Percentiles rank a stretch among this genome's conserved stretches.
These are phyloP conservation scores for Sphaerobolus stellatus DNA, from an alignment of 1,284 basidiomycete species.

Conservation along the genomic window DNA sequence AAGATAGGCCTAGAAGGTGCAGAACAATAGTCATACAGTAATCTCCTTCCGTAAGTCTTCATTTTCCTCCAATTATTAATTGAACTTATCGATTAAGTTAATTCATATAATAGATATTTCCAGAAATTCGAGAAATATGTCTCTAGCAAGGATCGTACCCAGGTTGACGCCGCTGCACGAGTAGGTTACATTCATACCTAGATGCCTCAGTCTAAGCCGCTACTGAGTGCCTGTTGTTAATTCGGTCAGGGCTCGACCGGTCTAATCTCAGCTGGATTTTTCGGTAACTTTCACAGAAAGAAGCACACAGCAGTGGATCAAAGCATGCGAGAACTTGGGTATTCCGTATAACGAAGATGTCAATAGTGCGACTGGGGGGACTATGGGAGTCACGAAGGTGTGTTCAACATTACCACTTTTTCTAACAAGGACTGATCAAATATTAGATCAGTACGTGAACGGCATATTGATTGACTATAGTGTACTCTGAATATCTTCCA, in stretches of 20 bases:
- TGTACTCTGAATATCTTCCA: neutral
- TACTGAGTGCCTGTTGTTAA: neutral
- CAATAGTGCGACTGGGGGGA: conserved; percentile 15
- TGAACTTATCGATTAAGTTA: conserved; percentile 3
- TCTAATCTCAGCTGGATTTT: conserved; percentile 14
- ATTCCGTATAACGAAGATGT: conserved; percentile 17
- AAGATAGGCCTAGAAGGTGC: conserved; percentile 49
- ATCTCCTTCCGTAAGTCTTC: conserved; percentile 44
- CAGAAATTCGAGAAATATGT: conserved; percentile 20
- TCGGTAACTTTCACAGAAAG: conserved; percentile 11
- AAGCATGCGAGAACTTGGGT: conserved; percentile 17
- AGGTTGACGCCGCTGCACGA: conserved; percentile 11
- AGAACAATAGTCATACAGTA: conserved; percentile 59
- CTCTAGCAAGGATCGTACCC: conserved; percentile 12
- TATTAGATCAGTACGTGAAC: conserved; percentile 17
- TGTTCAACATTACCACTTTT: neutral
- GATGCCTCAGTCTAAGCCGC: neutral
- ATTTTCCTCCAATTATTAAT: neutral
- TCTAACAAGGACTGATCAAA: neutral
- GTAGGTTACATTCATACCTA: conserved; percentile 1
- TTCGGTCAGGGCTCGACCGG: conserved; percentile 2
- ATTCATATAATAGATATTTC: conserved; percentile 15
- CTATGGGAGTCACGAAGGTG: conserved; percentile 23
- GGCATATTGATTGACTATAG: neutral
- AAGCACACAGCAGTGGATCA: conserved; percentile 15